Percentiles rank a stretch among this genome's conserved stretches.
Conservation (phyloP, 2,329 filamentous ascomycete genomes). For the Macrophomina tecta region DNA sequence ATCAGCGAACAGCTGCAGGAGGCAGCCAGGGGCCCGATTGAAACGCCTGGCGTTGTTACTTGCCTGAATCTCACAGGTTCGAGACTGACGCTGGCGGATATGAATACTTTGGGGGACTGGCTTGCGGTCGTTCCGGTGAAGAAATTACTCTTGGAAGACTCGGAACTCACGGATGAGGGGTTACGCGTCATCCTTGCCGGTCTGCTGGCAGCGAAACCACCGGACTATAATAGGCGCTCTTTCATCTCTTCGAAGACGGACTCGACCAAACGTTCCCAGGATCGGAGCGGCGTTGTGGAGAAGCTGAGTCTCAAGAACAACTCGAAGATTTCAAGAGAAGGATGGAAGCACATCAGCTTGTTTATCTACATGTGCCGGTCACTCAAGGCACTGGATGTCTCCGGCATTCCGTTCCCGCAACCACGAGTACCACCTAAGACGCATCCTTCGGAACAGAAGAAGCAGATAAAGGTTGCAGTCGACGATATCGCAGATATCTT, state of each 20-base stretch:
- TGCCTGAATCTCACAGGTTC: conserved; percentile 86
- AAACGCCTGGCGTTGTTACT: conserved; percentile 75
- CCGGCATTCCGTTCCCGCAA: conserved; percentile 72
- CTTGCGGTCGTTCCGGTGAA: conserved; percentile 90
- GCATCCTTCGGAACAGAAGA: conserved; percentile 28
- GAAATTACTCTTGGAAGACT: conserved; percentile 85
- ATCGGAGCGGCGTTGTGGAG: conserved; percentile 77
- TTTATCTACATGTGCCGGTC: conserved; percentile 91
- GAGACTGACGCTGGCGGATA: conserved; percentile 79
- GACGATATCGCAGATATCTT: conserved; percentile 69
- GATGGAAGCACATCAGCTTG: conserved; percentile 88
- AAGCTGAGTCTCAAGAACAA: conserved; percentile 91
- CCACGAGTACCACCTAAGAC: conserved; percentile 62
- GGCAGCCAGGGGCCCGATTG: conserved; percentile 67
- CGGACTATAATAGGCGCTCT: conserved; percentile 59
- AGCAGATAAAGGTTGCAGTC: conserved; percentile 20
- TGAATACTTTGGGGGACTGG: conserved; percentile 90
- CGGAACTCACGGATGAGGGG: conserved; percentile 84
- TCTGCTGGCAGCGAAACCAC: conserved; percentile 77
- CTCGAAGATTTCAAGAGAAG: conserved; percentile 77
- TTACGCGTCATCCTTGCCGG: conserved; percentile 86
- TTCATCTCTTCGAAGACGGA: conserved; percentile 29
- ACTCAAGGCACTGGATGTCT: conserved; percentile 84
- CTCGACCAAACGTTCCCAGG: conserved; percentile 33
- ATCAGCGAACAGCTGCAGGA: conserved; percentile 86